Evolutionary conservation across 108 stramenopile species (phyloP).

Genomic region (Pseudonitzschia pungens): DNA sequence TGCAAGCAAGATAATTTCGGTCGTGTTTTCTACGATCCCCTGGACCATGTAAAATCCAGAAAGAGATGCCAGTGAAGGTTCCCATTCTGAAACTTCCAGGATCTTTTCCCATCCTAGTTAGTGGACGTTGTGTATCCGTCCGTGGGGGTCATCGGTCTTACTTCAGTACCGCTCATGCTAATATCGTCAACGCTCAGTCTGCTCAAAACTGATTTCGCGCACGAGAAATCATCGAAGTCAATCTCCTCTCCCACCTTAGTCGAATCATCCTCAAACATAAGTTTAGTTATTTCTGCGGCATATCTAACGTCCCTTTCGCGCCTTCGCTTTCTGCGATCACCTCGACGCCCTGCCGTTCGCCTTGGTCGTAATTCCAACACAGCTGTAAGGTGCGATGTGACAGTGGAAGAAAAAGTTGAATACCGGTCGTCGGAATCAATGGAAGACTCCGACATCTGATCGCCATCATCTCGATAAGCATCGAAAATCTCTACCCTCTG

Average conservation of each 20-base stretch:
- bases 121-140: too few species aligned
- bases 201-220: slow-evolving; percentile 10
- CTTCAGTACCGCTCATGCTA: neutral
- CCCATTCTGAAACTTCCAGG: slow-evolving; percentile 33
- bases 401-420: neutral
- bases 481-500: neutral
- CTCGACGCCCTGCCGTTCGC: neutral
- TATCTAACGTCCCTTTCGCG: neutral
- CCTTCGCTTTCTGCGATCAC: neutral
- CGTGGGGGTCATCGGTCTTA: neutral
- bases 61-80: slow-evolving; percentile 41
- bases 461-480: neutral
- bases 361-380: neutral
- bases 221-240: neutral
- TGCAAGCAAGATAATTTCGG: slow-evolving; percentile 42
- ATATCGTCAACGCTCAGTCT: slow-evolving; percentile 4
- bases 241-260: neutral
- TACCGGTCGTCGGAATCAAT: neutral
- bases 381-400: neutral
- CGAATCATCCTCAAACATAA: neutral
- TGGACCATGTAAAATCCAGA: slow-evolving; percentile 41
- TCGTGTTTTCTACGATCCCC: slow-evolving; percentile 23
- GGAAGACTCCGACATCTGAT: neutral
- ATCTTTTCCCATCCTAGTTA: slow-evolving; percentile 2
- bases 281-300: neutral